Base-by-base conservation (phyloP, 345 rosid genomes). In the Populus simonii region DNA sequence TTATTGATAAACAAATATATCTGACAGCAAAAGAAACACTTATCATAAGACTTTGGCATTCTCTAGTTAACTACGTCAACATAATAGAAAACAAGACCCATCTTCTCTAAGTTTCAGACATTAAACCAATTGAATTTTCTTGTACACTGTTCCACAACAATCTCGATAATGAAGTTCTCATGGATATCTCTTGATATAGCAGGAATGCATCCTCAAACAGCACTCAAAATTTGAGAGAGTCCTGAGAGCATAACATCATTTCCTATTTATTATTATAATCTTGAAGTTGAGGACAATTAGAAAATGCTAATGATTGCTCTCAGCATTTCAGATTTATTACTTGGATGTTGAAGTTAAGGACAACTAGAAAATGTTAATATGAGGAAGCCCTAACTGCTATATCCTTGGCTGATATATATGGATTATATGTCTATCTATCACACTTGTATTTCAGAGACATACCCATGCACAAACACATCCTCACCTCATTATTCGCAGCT, bases 401-500 rank as follows among this genome's bases (percentile, higher is more conserved):
- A 43, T 43, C 47, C 47, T 43, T 43, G 47, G 47, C 17, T 13
- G 18, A 47, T 47, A 47, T 47, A 47, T 47, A 47, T 47, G 18
- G 17, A 47, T 5, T 47, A 15, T 47, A n/a, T 63, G 7, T 63
- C 33, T 27, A 31, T 67, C 35, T 35, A 31, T 13, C 7, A 15
- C n/a, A 20, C 18, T 11, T 67, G 36, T 67, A 67, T 67, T 22
- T 27, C 63, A 35, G 20, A 45, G 27, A 59, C 73, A 75, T 20
- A 1, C n/a, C 22, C 47, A 67, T 13, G 36, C 38, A 75, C 13
- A 68, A 12, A 25, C 36, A 43, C 41, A 69, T 38, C 6, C 57
- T 66, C 85, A 93, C 99, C 99, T 85, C 96, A 96, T 89, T 41
- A 88, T 81, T 76, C 83, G 86, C 75, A 96, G 91, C 84, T 91